Evolutionary conservation across 257 asterid species (phyloP), one percentile per base, ranked within the genome.

Genomic region (Cynanchum wilfordii): DNA sequence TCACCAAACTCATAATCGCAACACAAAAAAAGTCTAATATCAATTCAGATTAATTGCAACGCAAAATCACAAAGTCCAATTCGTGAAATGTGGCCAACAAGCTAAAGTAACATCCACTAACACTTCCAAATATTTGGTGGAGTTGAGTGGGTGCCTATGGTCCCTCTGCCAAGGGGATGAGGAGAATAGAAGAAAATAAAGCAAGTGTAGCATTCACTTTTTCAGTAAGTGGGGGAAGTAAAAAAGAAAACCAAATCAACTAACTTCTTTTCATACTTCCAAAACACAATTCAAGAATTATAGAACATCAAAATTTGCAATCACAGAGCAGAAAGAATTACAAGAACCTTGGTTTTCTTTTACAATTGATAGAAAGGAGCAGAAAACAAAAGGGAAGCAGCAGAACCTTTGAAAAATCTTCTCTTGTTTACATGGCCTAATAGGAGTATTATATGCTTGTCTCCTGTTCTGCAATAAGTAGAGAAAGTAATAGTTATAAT

Each of bases 251-350:
- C 49, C 20, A 25, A 30, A 27, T 11, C 20, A 20, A 49, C 44
- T 10, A 5, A 30, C 49, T 52, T 71, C 60, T 25, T 62, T 63
- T 59, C 36, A 7, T n/a, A 51, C 54, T 73, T 64, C 44, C 65
- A 30, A 50, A 63, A 36, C 10, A 4, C 3, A 75, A 59, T 5
- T 19, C 60, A 62, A 19, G 27, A 40, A 73, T 5, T 11, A 57
- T 50, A 3, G 54, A 52, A 68, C 33, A 56, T 70, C 65, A 68
- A 75, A 68, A 63, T n/a, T 73, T 75, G 79, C 74, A 73, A 73
- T 68, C 47, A 22, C 22, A 58, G 51, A 57, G 52, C 67, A 58
- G 57, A 66, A 67, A n/a, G 70, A 56, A 65, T 17, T 6, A 66
- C 47, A 66, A 72, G 70, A 56, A 56, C 55, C 59, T 66, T 66